Conservation (phyloP, 768 basidiomycete genomes). For the Suillus sp. region DNA sequence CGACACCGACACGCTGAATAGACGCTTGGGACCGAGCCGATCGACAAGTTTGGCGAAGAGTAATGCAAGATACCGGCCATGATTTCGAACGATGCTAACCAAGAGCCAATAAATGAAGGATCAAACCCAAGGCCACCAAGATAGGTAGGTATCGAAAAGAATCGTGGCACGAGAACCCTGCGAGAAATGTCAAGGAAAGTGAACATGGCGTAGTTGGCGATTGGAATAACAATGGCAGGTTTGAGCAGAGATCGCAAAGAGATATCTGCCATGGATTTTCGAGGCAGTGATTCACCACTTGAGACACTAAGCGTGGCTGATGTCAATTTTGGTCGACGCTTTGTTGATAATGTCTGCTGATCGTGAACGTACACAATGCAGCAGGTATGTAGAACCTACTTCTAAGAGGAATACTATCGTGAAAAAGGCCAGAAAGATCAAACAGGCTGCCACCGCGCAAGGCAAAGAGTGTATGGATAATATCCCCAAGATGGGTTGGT, state of each 20-base stretch:
- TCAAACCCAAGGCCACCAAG: slow-evolving; percentile 46
- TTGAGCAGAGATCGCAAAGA: slow-evolving; percentile 34
- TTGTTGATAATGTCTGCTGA: slow-evolving; percentile 2
- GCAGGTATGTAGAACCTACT: slow-evolving; percentile 23
- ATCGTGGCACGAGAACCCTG: slow-evolving; percentile 46
- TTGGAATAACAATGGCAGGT: slow-evolving; percentile 40
- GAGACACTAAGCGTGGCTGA: background rate
- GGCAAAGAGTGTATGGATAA: slow-evolving; percentile 44
- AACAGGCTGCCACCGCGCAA: slow-evolving; percentile 26
- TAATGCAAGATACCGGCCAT: slow-evolving; percentile 38
- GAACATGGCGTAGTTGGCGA: slow-evolving; percentile 44
- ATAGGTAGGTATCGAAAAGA: slow-evolving; percentile 44
- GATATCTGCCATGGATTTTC: slow-evolving; percentile 24
- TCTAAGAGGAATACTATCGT: slow-evolving; percentile 28
- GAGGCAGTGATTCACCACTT: background rate
- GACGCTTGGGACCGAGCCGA: slow-evolving; percentile 41
- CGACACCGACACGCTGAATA: slow-evolving; percentile 42
- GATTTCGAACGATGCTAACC: slow-evolving; percentile 40
- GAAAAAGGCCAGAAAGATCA: slow-evolving; percentile 15
- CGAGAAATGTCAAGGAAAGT: slow-evolving; percentile 45
- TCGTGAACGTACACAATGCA: too few relatives aligned
- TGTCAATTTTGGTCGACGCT: background rate
- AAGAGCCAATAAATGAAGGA: slow-evolving; percentile 45
- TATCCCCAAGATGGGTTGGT: slow-evolving; percentile 37
- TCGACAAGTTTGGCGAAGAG: slow-evolving; percentile 43